Evolutionary conservation across 306 rosid species (phyloP), one percentile per base, ranked within the genome.

Genomic region (Fagus crenata): DNA sequence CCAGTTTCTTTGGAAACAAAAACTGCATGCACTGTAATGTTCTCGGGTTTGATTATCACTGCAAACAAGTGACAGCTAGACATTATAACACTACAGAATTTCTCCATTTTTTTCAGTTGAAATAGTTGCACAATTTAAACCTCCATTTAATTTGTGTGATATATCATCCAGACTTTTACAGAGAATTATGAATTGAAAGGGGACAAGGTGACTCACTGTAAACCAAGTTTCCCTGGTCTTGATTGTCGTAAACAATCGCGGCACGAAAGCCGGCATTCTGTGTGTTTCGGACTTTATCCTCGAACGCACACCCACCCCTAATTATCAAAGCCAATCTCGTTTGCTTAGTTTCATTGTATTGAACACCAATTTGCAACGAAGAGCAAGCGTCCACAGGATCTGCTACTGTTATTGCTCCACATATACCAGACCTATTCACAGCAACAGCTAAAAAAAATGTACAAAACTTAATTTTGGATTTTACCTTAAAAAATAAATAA

Each of bases 341-440:
- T 53, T 36, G 14, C 35, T 43, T 77, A n/a, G 70, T 81, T 42
- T 53, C 69, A 1, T 60, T 69, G 54, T 73, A 12, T 40, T 7
- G 70, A 15, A 43, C 2, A 33, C 55, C 58, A 60, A 80, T 72
- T 15, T 18, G 14, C 12, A 84, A 53, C 28, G 82, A 74, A 17
- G 46, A 73, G 81, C 87, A 84, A 31, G 77, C 87, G n/a, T 84
- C 61, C 58, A 74, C 53, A 42, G 87, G 87, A 31, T 80, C 77
- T 4, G 85, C 60, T 0, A 77, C 54, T 39, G 15, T 13, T 53
- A 84, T 40, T 53, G 75, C 78, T 61, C 87, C 87, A 56, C 87
- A 84, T 14, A 71, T 22, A 56, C 82, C 82, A 69, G 82, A 61
- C 39, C 77, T 39, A 54, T 32, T 39, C 33, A 84, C 43, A 51